These are phyloP conservation scores for Yamadazyma ubonensis DNA, from an alignment of 805 yeast species.

Conservation along the genomic window DNA sequence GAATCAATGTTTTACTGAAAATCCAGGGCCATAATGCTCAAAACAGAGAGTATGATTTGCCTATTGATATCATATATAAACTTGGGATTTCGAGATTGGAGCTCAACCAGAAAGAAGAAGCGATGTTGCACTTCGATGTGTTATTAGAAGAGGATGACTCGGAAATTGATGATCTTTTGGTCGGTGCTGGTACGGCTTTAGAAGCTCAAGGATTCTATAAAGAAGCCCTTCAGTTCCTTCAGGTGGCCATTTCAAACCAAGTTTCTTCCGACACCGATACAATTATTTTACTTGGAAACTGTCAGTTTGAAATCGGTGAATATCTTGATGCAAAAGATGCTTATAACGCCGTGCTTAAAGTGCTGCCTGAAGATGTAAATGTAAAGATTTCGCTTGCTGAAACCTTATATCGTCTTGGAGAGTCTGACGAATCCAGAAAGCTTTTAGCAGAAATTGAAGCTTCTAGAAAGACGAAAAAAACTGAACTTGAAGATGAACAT, in stretches of 20 bases:
- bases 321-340: slow-evolving; percentile 62
- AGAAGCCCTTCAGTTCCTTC: slow-evolving; percentile 72
- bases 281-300: slow-evolving; percentile 65
- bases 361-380: slow-evolving; percentile 66
- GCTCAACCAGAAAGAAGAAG: slow-evolving; percentile 64
- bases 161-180: slow-evolving; percentile 69
- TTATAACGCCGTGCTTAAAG: slow-evolving; percentile 51
- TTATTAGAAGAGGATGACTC: slow-evolving; percentile 51
- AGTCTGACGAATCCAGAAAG: slow-evolving; percentile 53
- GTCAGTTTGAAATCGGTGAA: slow-evolving; percentile 71
- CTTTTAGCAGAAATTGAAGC: slow-evolving; percentile 51
- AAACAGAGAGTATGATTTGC: slow-evolving; percentile 47
- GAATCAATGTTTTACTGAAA: slow-evolving; percentile 40
- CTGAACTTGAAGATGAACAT: neutral
- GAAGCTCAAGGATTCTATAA: slow-evolving; percentile 65
- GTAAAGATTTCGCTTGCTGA: slow-evolving; percentile 80
- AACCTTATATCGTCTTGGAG: slow-evolving; percentile 65
- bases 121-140: slow-evolving; percentile 63
- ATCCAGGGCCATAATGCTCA: slow-evolving; percentile 19
- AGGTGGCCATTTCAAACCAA: slow-evolving; percentile 48
- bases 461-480: neutral
- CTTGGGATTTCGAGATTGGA: slow-evolving; percentile 73
- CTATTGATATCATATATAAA: slow-evolving; percentile 85
- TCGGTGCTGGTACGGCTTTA: slow-evolving; percentile 72
- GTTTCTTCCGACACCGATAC: slow-evolving; percentile 44